Base-by-base conservation (phyloP, 805 yeast species). In the Nematodospora valgi region DNA sequence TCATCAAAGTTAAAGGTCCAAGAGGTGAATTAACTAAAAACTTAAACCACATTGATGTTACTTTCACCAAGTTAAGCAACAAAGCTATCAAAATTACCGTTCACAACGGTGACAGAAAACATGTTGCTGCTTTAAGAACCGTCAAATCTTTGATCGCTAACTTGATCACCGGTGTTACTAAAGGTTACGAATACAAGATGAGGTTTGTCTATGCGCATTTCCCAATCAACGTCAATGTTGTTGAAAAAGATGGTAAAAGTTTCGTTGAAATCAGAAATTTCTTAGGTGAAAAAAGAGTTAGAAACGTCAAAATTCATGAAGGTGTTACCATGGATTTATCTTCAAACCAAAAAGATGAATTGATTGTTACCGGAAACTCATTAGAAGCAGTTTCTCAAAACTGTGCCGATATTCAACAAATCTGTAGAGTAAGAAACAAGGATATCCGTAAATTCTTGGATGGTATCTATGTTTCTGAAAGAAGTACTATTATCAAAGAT, bases 391-490 rank as follows among this genome's bases (percentile, higher is more conserved):
- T 91, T 56, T 93, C 98, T 51, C 98, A 91, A 77, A 85, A 88
- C 64, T 93, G 95, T 72, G 98, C 98, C 62, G 96, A 88, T 67
- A 79, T 93, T 61, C 96, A 91, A 76, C 98, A 91, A 78, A 80
- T 80, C 72, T 88, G 97, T 80, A 82, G 94, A 72, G 98, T 88
- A 67, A 86, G 96, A 80, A 91, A 91, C 93, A 93, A 93, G 91
- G 98, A 91, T 93, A 91, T 93, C 89, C 86, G 98, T 78, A 91
- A 91, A 82, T 91, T 91, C 82, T 85, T 93, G 80, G 98, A 94
- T 74, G 99, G 99, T 88, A 89, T 91, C 77, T 91, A 91, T 73
- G 98, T 91, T 61, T 89, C 97, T 54, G 94, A 85, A 76, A 85
- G 84, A 75, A 95, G 96, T 63, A 75, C 76, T 68, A 77, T 91